Percentiles rank a stretch among this genome's conserved stretches.
Conservation (phyloP, 352 stramenopile genomes). For the Pythium oligandrum region DNA sequence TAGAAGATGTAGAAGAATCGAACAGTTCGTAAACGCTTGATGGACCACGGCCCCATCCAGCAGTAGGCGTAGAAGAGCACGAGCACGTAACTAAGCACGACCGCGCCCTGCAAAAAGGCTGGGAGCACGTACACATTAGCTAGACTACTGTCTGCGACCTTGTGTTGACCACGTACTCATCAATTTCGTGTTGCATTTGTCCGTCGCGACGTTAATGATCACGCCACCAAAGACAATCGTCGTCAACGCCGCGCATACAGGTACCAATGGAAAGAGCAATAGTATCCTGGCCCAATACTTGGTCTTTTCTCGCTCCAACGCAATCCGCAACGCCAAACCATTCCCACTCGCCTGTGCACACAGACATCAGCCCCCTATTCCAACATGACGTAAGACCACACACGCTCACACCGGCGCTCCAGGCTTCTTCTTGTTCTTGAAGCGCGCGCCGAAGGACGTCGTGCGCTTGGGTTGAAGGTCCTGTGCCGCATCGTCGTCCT, state of each 20-base stretch:
- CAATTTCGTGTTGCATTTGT: slow-evolving; percentile 62
- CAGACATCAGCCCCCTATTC: too few relatives aligned
- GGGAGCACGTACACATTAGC: slow-evolving; percentile 2
- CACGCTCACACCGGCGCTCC: slow-evolving; percentile 5
- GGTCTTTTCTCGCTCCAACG: slow-evolving; percentile 51
- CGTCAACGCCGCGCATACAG: slow-evolving; percentile 47
- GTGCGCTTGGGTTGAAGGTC: slow-evolving; percentile 63
- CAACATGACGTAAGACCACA: too few relatives aligned
- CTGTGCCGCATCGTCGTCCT: slow-evolving; percentile 5
- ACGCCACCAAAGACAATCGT: slow-evolving; percentile 63
- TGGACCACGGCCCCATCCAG: slow-evolving; percentile 58
- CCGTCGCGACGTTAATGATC: slow-evolving; percentile 62
- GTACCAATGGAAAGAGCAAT: slow-evolving; percentile 58
- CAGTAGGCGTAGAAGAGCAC: slow-evolving; percentile 70
- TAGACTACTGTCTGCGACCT: background rate
- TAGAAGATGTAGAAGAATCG: slow-evolving; percentile 63
- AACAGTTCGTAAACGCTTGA: slow-evolving; percentile 49
- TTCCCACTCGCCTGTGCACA: slow-evolving; percentile 6
- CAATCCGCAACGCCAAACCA: slow-evolving; percentile 48
- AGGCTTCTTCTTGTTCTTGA: slow-evolving; percentile 40
- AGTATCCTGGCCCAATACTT: slow-evolving; percentile 68
- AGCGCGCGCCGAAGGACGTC: slow-evolving; percentile 40
- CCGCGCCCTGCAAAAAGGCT: slow-evolving; percentile 64
- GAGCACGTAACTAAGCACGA: slow-evolving; percentile 58
- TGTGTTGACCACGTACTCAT: slow-evolving; percentile 34